Evolutionary conservation across 805 yeast species (phyloP).

Genomic region (Kluyveromyces dobzhanskii): DNA sequence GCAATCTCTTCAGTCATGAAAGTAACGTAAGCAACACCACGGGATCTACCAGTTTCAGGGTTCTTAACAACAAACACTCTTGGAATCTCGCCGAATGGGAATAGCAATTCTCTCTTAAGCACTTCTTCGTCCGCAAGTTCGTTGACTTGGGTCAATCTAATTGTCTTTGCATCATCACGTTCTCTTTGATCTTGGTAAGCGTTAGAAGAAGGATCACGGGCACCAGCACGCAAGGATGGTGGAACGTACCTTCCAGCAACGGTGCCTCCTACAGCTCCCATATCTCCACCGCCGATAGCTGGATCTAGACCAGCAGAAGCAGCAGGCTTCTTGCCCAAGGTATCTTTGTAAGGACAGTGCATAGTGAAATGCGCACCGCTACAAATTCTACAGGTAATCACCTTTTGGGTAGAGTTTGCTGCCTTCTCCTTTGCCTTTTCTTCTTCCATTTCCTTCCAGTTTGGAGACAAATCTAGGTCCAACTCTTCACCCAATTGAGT

Average conservation of each 20-base stretch:
- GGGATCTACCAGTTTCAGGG: conserved; percentile 87
- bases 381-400: conserved; percentile 78
- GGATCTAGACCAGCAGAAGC: conserved; percentile 18
- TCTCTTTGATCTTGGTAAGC: conserved; percentile 40
- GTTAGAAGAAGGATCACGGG: conserved; percentile 32
- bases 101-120: conserved; percentile 63
- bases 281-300: conserved; percentile 22
- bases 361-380: conserved; percentile 89
- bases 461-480: conserved; percentile 60
- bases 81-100: conserved; percentile 54
- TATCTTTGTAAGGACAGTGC: conserved; percentile 93
- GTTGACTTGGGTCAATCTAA: conserved; percentile 87
- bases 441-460: conserved; percentile 72
- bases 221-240: conserved; percentile 42
- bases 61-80: conserved; percentile 82
- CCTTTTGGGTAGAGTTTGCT: conserved; percentile 39
- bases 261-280: conserved; percentile 28
- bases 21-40: conserved; percentile 93
- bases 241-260: conserved; percentile 47
- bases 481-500: conserved; percentile 85
- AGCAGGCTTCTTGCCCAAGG: conserved; percentile 46
- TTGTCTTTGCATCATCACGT: conserved; percentile 79
- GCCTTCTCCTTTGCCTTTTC: conserved; percentile 40
- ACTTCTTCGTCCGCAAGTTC: conserved; percentile 75
- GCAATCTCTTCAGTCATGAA: conserved; percentile 64